Conservation (phyloP, 106 monocot species). For the Platanthera zijinensis region DNA sequence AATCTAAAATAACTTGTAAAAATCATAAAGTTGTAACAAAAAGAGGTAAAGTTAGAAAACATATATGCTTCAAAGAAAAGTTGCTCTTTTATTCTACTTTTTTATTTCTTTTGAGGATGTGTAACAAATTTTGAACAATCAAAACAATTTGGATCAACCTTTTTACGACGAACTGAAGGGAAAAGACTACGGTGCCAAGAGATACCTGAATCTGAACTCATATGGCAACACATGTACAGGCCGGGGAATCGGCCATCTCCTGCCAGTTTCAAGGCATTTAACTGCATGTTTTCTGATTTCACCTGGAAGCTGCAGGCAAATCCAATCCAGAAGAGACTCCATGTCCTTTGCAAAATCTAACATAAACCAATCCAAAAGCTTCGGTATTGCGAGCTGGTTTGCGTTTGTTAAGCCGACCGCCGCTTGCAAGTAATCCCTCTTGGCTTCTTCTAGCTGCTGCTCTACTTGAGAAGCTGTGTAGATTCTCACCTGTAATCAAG, state of each 20-base stretch:
- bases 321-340: slow-evolving; percentile 82
- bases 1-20: too few species aligned
- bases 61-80: too few species aligned
- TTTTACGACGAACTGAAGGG: not conserved
- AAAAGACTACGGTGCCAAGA: slow-evolving; percentile 10
- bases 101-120: slow-evolving; percentile 12
- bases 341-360: slow-evolving; percentile 91
- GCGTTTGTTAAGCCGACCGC: slow-evolving; percentile 53
- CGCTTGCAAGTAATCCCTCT: slow-evolving; percentile 87
- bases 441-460: slow-evolving; percentile 68
- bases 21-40: too few species aligned
- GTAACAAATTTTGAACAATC: slow-evolving; percentile 1
- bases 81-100: slow-evolving; percentile 3
- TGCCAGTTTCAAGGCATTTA: slow-evolving; percentile 20
- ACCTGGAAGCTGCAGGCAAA: slow-evolving; percentile 65
- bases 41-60: too few species aligned
- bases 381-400: slow-evolving; percentile 67
- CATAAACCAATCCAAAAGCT: slow-evolving; percentile 85
- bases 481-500: slow-evolving; percentile 62
- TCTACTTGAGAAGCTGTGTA: slow-evolving; percentile 84
- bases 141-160: not conserved
- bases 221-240: slow-evolving; percentile 19
- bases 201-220: slow-evolving; percentile 31
- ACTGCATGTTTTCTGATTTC: slow-evolving; percentile 45
- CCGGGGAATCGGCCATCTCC: slow-evolving; percentile 8